phyloP scores from a whole-genome alignment of 2,329 filamentous ascomycete species.

The Penicillium sp. region DNA sequence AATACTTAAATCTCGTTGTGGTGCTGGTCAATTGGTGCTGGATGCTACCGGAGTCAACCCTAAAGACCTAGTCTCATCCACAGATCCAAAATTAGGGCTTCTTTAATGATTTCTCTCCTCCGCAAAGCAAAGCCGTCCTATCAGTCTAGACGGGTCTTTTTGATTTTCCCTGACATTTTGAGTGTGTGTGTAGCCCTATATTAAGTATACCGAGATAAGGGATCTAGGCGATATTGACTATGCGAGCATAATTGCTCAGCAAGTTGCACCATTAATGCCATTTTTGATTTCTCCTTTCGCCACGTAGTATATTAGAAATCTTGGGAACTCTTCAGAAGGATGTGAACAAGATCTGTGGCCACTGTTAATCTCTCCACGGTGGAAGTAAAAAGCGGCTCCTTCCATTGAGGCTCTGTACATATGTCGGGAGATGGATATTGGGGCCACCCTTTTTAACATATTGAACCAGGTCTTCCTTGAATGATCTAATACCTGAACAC shows the following conservation, averaged over 20 bases:
- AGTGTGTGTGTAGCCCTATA: background rate
- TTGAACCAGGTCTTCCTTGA: slow-evolving; percentile 15
- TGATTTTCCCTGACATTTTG: background rate
- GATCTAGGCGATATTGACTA: slow-evolving; percentile 11
- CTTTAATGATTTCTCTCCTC: no score
- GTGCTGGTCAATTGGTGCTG: background rate
- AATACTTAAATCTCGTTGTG: slow-evolving; percentile 14
- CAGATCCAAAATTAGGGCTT: background rate
- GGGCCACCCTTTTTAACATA: slow-evolving; percentile 17
- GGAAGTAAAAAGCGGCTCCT: slow-evolving; percentile 17
- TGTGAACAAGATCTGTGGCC: slow-evolving; percentile 19
- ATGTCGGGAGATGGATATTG: slow-evolving; percentile 14
- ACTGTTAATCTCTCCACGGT: slow-evolving; percentile 19
- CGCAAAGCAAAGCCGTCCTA: no score
- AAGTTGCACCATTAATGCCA: background rate
- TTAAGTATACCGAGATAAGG: slow-evolving; percentile 9
- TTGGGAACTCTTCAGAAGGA: slow-evolving; percentile 15
- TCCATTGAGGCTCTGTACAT: background rate
- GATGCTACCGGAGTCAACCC: background rate
- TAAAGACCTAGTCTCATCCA: background rate
- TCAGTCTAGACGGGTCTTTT: background rate
- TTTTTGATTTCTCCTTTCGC: no score
- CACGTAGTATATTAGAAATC: no score
- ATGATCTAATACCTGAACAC: slow-evolving; percentile 10
- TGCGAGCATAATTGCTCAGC: slow-evolving; percentile 2